phyloP scores from a whole-genome alignment of 1,284 basidiomycete species.

The Flammula alnicola region DNA sequence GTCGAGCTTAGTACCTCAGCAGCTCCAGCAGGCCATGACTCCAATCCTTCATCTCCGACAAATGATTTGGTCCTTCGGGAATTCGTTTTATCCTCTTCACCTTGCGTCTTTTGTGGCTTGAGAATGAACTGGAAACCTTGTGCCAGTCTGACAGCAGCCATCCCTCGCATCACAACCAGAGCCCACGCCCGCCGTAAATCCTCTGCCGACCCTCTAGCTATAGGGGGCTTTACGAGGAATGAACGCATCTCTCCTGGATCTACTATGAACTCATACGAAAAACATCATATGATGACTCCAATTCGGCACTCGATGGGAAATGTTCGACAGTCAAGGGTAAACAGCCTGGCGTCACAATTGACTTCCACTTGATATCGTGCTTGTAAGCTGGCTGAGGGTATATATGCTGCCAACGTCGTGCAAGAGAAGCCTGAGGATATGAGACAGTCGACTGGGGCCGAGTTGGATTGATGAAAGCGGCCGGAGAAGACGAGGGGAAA shows the following conservation, averaged over 20 bases:
- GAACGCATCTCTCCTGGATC: slow-evolving; percentile 79
- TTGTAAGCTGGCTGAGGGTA: slow-evolving; percentile 80
- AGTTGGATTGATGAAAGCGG: slow-evolving; percentile 64
- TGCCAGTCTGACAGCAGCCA: slow-evolving; percentile 89
- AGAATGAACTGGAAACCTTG: slow-evolving; percentile 98
- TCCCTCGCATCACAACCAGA: slow-evolving; percentile 88
- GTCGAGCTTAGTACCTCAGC: slow-evolving; percentile 72
- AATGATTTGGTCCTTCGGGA: slow-evolving; percentile 61
- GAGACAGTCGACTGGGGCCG: slow-evolving; percentile 59
- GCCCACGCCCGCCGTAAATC: slow-evolving; percentile 74
- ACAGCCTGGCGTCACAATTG: slow-evolving; percentile 83
- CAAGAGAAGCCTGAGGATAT: slow-evolving; percentile 70
- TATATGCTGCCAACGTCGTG: slow-evolving; percentile 88
- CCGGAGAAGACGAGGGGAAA: slow-evolving; percentile 52
- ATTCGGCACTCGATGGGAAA: slow-evolving; percentile 77
- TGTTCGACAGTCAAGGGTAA: slow-evolving; percentile 94
- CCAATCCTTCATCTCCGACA: slow-evolving; percentile 56
- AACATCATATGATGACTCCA: slow-evolving; percentile 83
- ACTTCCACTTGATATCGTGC: slow-evolving; percentile 93
- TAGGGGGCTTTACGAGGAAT: slow-evolving; percentile 71
- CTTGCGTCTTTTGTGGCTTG: slow-evolving; percentile 39
- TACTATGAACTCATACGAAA: slow-evolving; percentile 80
- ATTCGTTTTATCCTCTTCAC: slow-evolving; percentile 33
- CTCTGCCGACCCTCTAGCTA: slow-evolving; percentile 50
- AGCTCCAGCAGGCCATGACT: slow-evolving; percentile 66